Evolutionary conservation across 208 protist species (phyloP).

Genomic region (Vickermania spadyakhi): DNA sequence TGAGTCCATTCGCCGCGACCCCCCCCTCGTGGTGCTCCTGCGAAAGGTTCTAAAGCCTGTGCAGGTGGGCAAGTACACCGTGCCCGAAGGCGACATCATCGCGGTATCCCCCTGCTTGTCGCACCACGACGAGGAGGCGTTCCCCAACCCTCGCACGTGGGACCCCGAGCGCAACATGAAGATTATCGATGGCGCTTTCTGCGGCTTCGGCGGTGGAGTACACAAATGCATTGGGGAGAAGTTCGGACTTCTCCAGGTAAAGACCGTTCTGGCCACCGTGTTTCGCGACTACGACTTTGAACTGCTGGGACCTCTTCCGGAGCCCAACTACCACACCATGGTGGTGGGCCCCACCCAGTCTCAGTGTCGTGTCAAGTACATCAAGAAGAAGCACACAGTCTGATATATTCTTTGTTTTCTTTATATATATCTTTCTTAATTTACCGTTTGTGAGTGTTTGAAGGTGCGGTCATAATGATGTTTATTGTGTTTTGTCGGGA

Average conservation of each 20-base stretch:
- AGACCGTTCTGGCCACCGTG: slow-evolving; percentile 82
- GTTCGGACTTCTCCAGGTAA: slow-evolving; percentile 90
- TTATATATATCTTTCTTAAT: slow-evolving; percentile 15
- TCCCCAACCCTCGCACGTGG: slow-evolving; percentile 72
- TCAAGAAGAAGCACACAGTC: slow-evolving; percentile 35
- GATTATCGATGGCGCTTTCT: slow-evolving; percentile 57
- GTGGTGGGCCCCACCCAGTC: slow-evolving; percentile 68
- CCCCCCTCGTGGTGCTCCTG: slow-evolving; percentile 90
- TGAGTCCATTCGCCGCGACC: slow-evolving; percentile 89
- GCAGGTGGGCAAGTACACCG: slow-evolving; percentile 64
- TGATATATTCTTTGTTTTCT: slow-evolving; percentile 8
- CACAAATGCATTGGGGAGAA: slow-evolving; percentile 92
- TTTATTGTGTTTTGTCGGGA: no score
- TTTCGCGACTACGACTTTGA: slow-evolving; percentile 87
- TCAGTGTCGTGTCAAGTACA: slow-evolving; percentile 71
- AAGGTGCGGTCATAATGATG: slow-evolving; percentile 4
- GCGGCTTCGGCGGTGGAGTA: slow-evolving; percentile 83
- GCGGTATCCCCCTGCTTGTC: slow-evolving; percentile 74
- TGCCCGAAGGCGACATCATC: slow-evolving; percentile 87
- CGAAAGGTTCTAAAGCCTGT: slow-evolving; percentile 80
- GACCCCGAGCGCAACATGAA: slow-evolving; percentile 84
- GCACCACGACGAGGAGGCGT: slow-evolving; percentile 76
- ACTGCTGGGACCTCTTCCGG: slow-evolving; percentile 54
- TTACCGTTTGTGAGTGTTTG: slow-evolving; percentile 4
- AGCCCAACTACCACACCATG: slow-evolving; percentile 85